phyloP scores from a whole-genome alignment of 1,139 yeast species.

The Yarrowia galli region DNA sequence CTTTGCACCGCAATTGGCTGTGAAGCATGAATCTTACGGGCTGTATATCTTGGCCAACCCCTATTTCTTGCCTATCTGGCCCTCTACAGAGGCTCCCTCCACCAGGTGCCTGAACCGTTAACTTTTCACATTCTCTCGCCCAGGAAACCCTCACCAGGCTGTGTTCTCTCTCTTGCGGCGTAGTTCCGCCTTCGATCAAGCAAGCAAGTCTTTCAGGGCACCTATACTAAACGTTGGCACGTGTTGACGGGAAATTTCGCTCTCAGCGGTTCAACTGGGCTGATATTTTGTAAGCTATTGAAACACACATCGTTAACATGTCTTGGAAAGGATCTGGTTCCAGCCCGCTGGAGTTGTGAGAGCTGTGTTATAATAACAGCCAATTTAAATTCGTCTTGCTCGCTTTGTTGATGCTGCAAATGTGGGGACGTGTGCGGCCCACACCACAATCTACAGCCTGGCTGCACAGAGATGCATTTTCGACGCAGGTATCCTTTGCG shows the following conservation, averaged over 20 bases:
- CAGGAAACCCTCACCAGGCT: neutral
- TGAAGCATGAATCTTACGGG: conserved; percentile 3
- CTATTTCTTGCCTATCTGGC: neutral
- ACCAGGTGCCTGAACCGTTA: neutral
- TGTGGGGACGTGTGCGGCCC: conserved; percentile 33
- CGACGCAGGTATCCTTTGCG: conserved; percentile 26
- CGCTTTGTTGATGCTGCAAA: conserved; percentile 25
- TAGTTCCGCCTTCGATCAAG: neutral
- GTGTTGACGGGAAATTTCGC: neutral
- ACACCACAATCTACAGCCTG: conserved; percentile 19
- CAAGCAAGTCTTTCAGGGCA: neutral
- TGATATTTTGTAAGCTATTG: neutral
- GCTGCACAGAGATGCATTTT: conserved; percentile 25
- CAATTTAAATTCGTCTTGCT: conserved; percentile 25
- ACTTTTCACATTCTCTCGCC: neutral
- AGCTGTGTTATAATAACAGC: conserved; percentile 1
- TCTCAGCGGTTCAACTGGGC: neutral
- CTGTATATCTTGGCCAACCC: conserved; percentile 10
- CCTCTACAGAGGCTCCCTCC: neutral
- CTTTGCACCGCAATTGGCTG: neutral
- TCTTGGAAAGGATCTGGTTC: neutral
- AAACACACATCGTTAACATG: neutral
- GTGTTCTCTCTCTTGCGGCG: neutral
- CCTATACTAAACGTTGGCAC: neutral
- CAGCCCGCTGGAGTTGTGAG: conserved; percentile 4